Evolutionary conservation across 1,284 basidiomycete genomes (phyloP).

Genomic region (Microbotryum intermedium): DNA sequence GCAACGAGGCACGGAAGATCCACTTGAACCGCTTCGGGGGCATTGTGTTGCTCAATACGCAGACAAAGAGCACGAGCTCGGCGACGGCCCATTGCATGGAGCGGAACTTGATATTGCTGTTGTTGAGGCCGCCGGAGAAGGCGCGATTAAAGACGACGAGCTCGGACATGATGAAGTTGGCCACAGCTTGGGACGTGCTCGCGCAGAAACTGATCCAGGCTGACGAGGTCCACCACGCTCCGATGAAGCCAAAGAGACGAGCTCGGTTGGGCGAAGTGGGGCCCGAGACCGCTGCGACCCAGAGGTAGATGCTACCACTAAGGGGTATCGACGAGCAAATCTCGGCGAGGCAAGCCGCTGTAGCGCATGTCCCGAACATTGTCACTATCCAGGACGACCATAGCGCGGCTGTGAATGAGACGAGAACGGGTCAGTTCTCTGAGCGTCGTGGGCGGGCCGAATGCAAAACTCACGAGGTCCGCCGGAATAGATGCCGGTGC

Average conservation of each 20-base stretch:
- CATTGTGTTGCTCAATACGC: conserved; percentile 69
- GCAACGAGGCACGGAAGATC: conserved; percentile 62
- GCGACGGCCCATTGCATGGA: conserved; percentile 71
- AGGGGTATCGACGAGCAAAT: conserved; percentile 75
- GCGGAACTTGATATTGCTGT: conserved; percentile 67
- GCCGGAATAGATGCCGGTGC: conserved; percentile 67
- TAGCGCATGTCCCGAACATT: conserved; percentile 71
- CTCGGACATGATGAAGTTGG: conserved; percentile 63
- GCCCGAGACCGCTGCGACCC: conserved; percentile 78
- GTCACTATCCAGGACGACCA: conserved; percentile 73
- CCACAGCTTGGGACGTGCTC: conserved; percentile 68
- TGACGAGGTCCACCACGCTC: conserved; percentile 44
- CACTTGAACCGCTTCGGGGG: conserved; percentile 57
- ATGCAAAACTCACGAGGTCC: conserved; percentile 51
- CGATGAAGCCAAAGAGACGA: conserved; percentile 69
- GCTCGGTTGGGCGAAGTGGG: conserved; percentile 58
- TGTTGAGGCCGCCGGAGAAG: conserved; percentile 62
- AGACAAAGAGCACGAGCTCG: conserved; percentile 55
- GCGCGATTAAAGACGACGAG: conserved; percentile 63
- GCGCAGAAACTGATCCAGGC: conserved; percentile 83
- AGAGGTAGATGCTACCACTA: conserved; percentile 78
- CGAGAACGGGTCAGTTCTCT: no score
- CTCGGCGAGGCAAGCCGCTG: conserved; percentile 70
- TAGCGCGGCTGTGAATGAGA: conserved; percentile 49
- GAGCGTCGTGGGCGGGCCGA: no score